Evolutionary conservation across 2,329 filamentous ascomycete genomes (phyloP).

Genomic region (Colletotrichum sp.): DNA sequence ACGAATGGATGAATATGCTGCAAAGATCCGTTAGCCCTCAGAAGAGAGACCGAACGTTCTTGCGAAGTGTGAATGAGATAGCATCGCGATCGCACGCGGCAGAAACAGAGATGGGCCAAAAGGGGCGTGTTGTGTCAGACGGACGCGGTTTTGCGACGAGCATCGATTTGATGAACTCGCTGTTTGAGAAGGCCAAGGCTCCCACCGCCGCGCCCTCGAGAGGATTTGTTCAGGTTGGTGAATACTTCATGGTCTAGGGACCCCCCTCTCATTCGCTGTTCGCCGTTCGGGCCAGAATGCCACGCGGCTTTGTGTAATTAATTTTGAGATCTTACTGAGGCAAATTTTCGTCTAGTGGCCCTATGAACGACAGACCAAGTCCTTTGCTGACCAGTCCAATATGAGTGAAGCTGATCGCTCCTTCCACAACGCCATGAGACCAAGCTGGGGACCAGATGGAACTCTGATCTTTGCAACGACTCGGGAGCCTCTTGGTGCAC

Average conservation of each 20-base stretch:
- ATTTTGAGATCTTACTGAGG: constrained; percentile 36
- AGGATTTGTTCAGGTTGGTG: constrained; percentile 90
- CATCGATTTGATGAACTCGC: constrained; percentile 95
- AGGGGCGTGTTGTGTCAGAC: constrained; percentile 44
- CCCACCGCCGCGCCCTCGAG: constrained; percentile 58
- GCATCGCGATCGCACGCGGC: constrained; percentile 39
- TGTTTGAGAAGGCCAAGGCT: constrained; percentile 78
- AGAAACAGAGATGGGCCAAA: constrained; percentile 34
- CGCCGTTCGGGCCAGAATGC: background rate
- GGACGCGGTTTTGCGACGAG: constrained; percentile 80
- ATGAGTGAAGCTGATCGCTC: constrained; percentile 68
- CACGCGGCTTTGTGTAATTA: constrained; percentile 34
- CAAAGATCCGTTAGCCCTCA: constrained; percentile 92
- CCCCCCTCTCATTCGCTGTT: constrained; percentile 7
- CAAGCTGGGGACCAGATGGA: constrained; percentile 79
- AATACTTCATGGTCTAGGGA: constrained; percentile 36
- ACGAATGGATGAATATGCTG: constrained; percentile 93
- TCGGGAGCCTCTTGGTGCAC: constrained; percentile 24
- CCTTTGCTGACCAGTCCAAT: constrained; percentile 63
- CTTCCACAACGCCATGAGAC: constrained; percentile 78
- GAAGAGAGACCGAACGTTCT: constrained; percentile 85
- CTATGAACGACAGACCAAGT: constrained; percentile 80
- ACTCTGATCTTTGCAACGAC: constrained; percentile 65
- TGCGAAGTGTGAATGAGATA: constrained; percentile 62
- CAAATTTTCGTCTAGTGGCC: constrained; percentile 72